Base-by-base conservation (phyloP, 768 basidiomycete species). In the Kwoniella dendrophila region DNA sequence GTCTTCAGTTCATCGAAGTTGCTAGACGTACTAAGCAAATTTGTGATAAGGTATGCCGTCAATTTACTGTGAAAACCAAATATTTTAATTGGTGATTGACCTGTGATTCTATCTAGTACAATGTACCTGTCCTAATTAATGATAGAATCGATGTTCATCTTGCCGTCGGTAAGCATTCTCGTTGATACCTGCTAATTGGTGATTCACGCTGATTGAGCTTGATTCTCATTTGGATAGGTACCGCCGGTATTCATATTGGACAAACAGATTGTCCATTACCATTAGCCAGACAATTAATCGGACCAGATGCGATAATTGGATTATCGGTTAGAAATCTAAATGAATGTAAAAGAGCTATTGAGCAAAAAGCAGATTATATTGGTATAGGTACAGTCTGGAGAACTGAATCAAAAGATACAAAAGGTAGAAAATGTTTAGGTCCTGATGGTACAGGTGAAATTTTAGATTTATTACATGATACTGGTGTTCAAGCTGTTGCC, bases 341-440 rank as follows among this genome's bases (percentile, higher is more conserved):
- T 8, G 87, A 96, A 56, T 85, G 89, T 30, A 79, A 79, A 43
- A 76, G 80, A 32, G 92, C 92, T 0, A 76, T 87, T 7, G 77
- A 73, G n/a, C 53, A 82, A 56, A 22, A 26, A 0, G 85, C 85
- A 18, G 91, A 96, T 75, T 96, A 94, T 72, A 82, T 96, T 45
- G 92, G 94, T 1, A 86, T 96, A 29, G 93, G 93, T 5, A 84
- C 94, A 0, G 85, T 92, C 2, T 95, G 87, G 85, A 81, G 82
- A 4, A 97, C 93, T 0, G 81, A 82, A 48, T 92, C 90, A 30
- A 97, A 97, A 51, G 78, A 78, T 62, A 43, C 77, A 76, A 83
- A 85, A 63, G 82, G 90, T 61, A 86, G 81, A 43, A 84, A 85
- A 4, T 75, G 86, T 6, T 78, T 92, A 38, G 92, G 92, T 1